Percentiles rank a stretch among this genome's conserved stretches.
These are phyloP conservation scores for Teunomyces kruisii DNA, from an alignment of 805 yeast species.

Conservation along the genomic window DNA sequence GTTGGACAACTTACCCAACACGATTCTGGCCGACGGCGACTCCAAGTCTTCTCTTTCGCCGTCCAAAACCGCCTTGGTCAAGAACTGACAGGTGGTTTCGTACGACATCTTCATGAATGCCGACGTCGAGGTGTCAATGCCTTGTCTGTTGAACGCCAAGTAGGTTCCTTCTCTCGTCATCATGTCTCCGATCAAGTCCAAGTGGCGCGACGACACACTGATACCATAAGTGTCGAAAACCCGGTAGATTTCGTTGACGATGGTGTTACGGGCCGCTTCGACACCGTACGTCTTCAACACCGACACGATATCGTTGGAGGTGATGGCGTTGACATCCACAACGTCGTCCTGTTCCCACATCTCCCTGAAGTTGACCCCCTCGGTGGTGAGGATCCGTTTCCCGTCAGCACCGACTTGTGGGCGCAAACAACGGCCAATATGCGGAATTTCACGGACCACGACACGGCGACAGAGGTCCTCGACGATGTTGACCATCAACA, in stretches of 20 bases:
- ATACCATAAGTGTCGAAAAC: conserved; percentile 97
- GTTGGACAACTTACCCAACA: conserved; percentile 82
- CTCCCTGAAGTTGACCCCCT: conserved; percentile 95
- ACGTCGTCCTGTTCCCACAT: conserved; percentile 98
- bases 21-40: conserved; percentile 91
- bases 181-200: conserved; percentile 96
- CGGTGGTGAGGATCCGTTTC: conserved; percentile 81
- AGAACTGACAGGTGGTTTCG: conserved; percentile 96
- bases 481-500: conserved; percentile 94
- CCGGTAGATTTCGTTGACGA: conserved; percentile 91
- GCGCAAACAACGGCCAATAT: conserved; percentile 89
- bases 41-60: conserved; percentile 86
- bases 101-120: conserved; percentile 98
- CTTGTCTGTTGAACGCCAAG: conserved; percentile 96
- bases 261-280: conserved; percentile 97
- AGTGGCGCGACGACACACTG: conserved; percentile 86
- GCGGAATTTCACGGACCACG: conserved; percentile 89
- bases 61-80: conserved; percentile 93
- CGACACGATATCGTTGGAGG: conserved; percentile 90
- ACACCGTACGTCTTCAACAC: conserved; percentile 93
- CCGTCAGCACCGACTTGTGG: conserved; percentile 64
- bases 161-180: conserved; percentile 99
- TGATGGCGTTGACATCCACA: conserved; percentile 83
- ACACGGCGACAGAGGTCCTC: conserved; percentile 88
- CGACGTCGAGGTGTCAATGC: conserved; percentile 93